Percentiles rank a stretch among this genome's conserved stretches.
Evolutionary conservation across 441 rosid species (phyloP).

Genomic region (Arabidopsis lyrata): DNA sequence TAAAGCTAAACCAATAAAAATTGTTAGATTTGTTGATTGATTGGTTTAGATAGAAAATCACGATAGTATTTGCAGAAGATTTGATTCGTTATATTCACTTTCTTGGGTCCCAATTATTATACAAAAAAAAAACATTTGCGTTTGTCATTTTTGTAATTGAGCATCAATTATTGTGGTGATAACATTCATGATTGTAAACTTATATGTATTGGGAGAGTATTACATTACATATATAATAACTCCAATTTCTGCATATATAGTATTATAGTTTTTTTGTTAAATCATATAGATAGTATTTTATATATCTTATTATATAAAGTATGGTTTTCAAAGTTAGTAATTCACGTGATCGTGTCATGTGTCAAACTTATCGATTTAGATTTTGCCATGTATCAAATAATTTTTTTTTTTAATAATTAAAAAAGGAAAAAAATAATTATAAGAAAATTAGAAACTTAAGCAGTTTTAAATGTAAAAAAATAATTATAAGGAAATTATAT

Average conservation of each 20-base stretch:
- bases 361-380: too few relatives aligned
- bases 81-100: constrained; percentile 32
- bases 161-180: constrained; percentile 24
- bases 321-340: too few relatives aligned
- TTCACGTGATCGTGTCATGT: too few relatives aligned
- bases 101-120: constrained; percentile 16
- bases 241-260: neutral
- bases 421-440: too few relatives aligned
- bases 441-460: too few relatives aligned
- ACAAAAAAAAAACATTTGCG: neutral
- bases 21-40: neutral
- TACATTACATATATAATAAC: too few relatives aligned
- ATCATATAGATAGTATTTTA: neutral
- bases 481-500: too few relatives aligned
- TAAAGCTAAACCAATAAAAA: neutral
- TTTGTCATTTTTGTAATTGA: constrained; percentile 26
- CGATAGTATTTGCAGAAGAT: constrained; percentile 5
- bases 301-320: too few relatives aligned
- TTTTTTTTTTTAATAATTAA: too few relatives aligned
- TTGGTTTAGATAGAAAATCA: constrained; percentile 4
- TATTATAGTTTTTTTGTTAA: neutral
- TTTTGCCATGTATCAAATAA: too few relatives aligned
- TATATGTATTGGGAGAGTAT: constrained; percentile 5
- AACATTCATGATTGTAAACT: constrained; percentile 12
- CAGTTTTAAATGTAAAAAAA: too few relatives aligned